phyloP scores from a whole-genome alignment of 805 yeast species.

The Myxozyma udenii region DNA sequence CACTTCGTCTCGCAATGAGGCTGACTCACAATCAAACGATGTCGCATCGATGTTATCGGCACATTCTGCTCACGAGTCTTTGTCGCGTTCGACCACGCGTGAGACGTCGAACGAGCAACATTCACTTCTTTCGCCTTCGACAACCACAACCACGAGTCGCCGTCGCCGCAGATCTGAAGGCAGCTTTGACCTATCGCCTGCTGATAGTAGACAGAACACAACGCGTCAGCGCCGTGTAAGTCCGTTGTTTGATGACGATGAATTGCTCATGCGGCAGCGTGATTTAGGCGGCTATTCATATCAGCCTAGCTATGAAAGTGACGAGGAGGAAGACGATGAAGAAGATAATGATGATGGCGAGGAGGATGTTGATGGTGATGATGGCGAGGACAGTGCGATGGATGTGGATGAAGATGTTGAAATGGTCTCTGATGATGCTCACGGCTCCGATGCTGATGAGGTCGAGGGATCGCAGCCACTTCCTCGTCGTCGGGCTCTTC shows the following conservation, averaged over 20 bases:
- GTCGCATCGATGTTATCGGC: too few species aligned
- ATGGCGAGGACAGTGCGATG: slow-evolving; percentile 18
- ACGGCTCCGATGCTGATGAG: too few species aligned
- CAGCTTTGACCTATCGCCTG: slow-evolving; percentile 13
- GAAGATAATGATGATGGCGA: slow-evolving; percentile 9
- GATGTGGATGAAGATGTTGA: slow-evolving; percentile 17
- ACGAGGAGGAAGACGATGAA: slow-evolving; percentile 8
- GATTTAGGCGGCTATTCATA: slow-evolving; percentile 2
- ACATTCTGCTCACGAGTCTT: too few species aligned
- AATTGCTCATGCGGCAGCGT: slow-evolving; percentile 1
- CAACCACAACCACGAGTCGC: slow-evolving; percentile 2
- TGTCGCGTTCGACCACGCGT: too few species aligned
- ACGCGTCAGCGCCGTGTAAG: slow-evolving; percentile 12
- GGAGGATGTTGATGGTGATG: slow-evolving; percentile 5
- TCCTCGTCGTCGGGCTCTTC: background rate
- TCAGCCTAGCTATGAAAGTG: background rate
- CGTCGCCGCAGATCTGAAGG: slow-evolving; percentile 22
- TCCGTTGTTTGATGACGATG: slow-evolving; percentile 10
- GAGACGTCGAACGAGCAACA: too few species aligned
- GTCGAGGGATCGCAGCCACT: slow-evolving; percentile 11
- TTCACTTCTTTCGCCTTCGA: too few species aligned
- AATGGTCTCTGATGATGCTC: too few species aligned
- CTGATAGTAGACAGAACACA: too few species aligned
- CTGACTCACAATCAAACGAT: too few species aligned
- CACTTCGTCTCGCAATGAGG: background rate